These are phyloP conservation scores for Stephania japonica DNA, from an alignment of 164 flowering plant genomes.

Conservation along the genomic window DNA sequence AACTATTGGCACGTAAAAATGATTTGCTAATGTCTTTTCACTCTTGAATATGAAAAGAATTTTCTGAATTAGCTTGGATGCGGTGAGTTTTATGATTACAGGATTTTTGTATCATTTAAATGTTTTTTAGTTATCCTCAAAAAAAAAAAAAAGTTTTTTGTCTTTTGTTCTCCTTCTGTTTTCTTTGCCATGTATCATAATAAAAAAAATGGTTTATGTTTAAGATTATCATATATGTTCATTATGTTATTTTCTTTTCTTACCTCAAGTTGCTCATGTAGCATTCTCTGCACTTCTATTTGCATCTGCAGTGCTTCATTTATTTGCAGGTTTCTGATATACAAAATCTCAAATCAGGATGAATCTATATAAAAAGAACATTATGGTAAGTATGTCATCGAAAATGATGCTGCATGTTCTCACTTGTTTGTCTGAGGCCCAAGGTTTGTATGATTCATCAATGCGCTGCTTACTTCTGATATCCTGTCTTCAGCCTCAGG, in stretches of 20 bases:
- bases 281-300: constrained; percentile 88
- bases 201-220: background rate
- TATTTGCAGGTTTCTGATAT: constrained; percentile 57
- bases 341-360: constrained; percentile 15
- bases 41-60: background rate
- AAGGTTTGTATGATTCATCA: constrained; percentile 35
- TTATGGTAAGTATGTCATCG: background rate
- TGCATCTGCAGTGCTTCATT: constrained; percentile 89
- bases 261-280: constrained; percentile 96
- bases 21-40: background rate
- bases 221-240: background rate
- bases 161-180: no score
- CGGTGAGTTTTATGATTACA: background rate
- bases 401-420: constrained; percentile 6
- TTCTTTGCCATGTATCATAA: background rate
- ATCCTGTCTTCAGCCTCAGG: constrained; percentile 39
- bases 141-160: no score
- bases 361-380: background rate
- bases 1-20: background rate
- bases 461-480: constrained; percentile 44
- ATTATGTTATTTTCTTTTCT: background rate
- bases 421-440: constrained; percentile 66
- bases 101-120: background rate
- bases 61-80: background rate
- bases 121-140: no score